These are phyloP conservation scores for Sarocladiaceae sp. DNA, from an alignment of 2,329 filamentous ascomycete genomes.

Conservation along the genomic window DNA sequence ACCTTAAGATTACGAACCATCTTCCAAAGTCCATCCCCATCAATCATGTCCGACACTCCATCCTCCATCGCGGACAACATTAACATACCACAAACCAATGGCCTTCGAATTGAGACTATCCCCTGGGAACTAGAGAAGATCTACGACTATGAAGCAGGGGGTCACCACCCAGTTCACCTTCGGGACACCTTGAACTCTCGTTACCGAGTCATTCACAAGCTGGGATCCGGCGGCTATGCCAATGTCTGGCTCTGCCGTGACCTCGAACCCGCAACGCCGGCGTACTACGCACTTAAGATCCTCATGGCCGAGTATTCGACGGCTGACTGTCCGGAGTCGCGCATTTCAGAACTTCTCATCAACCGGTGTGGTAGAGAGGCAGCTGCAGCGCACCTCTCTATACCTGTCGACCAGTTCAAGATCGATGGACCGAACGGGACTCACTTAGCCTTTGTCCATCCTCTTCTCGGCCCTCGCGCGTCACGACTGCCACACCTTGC, in stretches of 20 bases:
- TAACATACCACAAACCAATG: slow-evolving; percentile 9
- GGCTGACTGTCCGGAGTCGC: slow-evolving; percentile 16
- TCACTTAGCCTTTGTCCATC: slow-evolving; percentile 20
- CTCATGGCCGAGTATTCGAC: slow-evolving; percentile 19
- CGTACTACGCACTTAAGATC: slow-evolving; percentile 26
- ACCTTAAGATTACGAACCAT: too few relatives aligned
- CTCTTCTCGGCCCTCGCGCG: slow-evolving; percentile 19
- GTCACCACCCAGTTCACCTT: slow-evolving; percentile 36
- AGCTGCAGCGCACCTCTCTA: slow-evolving; percentile 11
- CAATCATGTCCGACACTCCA: too few relatives aligned
- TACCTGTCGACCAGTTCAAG: slow-evolving; percentile 18
- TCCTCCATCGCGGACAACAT: too few relatives aligned
- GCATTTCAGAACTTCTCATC: slow-evolving; percentile 6
- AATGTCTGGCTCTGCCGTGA: slow-evolving; percentile 37
- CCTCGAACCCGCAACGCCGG: slow-evolving; percentile 15
- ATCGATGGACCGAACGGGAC: slow-evolving; percentile 20
- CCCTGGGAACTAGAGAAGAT: slow-evolving; percentile 14
- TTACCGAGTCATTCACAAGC: slow-evolving; percentile 37
- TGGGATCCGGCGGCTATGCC: slow-evolving; percentile 35
- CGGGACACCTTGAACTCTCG: slow-evolving; percentile 27
- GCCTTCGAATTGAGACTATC: background rate
- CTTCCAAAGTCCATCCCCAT: too few relatives aligned
- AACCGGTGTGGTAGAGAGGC: slow-evolving; percentile 11
- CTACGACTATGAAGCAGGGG: slow-evolving; percentile 27
- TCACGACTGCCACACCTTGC: slow-evolving; percentile 15